Conservation (phyloP, 2,329 filamentous ascomycete genomes). For the Pseudogymnoascus sp. region DNA sequence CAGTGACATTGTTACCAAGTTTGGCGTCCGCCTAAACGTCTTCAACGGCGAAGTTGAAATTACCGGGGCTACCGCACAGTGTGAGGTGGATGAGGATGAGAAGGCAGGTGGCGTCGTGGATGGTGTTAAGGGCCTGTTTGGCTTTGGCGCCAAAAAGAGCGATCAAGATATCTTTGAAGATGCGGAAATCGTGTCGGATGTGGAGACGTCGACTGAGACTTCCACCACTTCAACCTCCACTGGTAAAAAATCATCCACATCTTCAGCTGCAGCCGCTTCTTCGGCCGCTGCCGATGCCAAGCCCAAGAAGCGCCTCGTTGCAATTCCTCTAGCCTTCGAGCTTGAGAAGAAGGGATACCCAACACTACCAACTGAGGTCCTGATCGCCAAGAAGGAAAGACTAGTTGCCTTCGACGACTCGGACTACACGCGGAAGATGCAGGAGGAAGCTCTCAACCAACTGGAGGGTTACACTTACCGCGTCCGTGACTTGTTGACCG, state of each 20-base stretch:
- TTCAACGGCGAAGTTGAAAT: constrained; percentile 77
- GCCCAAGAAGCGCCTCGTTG: constrained; percentile 26
- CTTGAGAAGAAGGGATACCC: constrained; percentile 24
- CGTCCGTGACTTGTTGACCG: constrained; percentile 73
- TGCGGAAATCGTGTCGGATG: constrained; percentile 34
- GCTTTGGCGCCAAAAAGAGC: constrained; percentile 85
- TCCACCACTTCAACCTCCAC: constrained; percentile 29
- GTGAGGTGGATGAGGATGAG: constrained; percentile 65
- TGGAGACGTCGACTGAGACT: constrained; percentile 32
- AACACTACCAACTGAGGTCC: constrained; percentile 23
- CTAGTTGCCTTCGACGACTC: constrained; percentile 80
- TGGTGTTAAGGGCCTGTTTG: constrained; percentile 92
- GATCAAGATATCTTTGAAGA: constrained; percentile 62
- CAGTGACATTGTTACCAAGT: constrained; percentile 71
- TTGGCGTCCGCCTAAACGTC: constrained; percentile 64
- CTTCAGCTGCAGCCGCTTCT: constrained; percentile 34
- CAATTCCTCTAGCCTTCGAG: constrained; percentile 27
- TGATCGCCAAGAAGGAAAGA: constrained; percentile 44
- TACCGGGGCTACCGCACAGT: constrained; percentile 69
- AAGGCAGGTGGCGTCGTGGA: constrained; percentile 80
- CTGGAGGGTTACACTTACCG: constrained; percentile 93
- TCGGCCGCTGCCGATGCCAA: constrained; percentile 23
- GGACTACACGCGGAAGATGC: constrained; percentile 65
- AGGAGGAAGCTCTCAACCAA: constrained; percentile 84
- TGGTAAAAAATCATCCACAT: constrained; percentile 39